These are phyloP conservation scores for Leccinum subrobustum DNA, from an alignment of 1,284 basidiomycete genomes.

Conservation along the genomic window DNA sequence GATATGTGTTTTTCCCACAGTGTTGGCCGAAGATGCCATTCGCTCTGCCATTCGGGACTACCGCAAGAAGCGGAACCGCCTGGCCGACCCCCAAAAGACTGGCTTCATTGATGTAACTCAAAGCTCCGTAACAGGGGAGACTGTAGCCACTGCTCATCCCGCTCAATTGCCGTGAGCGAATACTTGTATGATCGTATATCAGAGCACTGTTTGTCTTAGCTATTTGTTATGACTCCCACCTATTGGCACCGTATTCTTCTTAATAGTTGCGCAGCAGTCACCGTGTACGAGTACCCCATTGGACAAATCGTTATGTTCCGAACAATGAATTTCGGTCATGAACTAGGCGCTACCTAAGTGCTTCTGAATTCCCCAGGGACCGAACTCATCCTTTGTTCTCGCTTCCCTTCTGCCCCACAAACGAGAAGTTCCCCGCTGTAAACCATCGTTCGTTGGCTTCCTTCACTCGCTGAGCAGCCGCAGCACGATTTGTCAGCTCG, in stretches of 20 bases:
- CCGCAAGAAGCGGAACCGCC: slow-evolving; percentile 68
- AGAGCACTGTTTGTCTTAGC: background rate
- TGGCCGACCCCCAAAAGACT: slow-evolving; percentile 50
- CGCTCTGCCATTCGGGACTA: slow-evolving; percentile 93
- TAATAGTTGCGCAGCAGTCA: slow-evolving; percentile 12
- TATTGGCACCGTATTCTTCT: slow-evolving; percentile 19
- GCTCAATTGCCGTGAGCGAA: slow-evolving; percentile 32
- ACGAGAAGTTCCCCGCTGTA: slow-evolving; percentile 80
- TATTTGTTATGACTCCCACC: slow-evolving; percentile 4
- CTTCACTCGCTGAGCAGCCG: slow-evolving; percentile 78
- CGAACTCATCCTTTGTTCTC: slow-evolving; percentile 22
- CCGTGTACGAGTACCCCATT: slow-evolving; percentile 18
- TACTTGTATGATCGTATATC: slow-evolving; percentile 1
- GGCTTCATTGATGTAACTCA: slow-evolving; percentile 81
- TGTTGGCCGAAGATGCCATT: slow-evolving; percentile 99
- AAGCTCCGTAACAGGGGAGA: slow-evolving; percentile 62
- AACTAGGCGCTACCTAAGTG: background rate
- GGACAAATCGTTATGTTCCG: slow-evolving; percentile 9
- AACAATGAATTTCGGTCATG: slow-evolving; percentile 2
- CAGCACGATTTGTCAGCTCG: slow-evolving; percentile 84
- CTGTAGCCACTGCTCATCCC: slow-evolving; percentile 63
- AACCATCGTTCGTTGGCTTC: slow-evolving; percentile 95
- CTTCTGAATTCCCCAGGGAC: background rate
- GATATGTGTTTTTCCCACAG: slow-evolving; percentile 39
- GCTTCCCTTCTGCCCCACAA: slow-evolving; percentile 67